These are phyloP conservation scores for Cyclotella cryptica DNA, from an alignment of 108 stramenopile species.

Conservation along the genomic window DNA sequence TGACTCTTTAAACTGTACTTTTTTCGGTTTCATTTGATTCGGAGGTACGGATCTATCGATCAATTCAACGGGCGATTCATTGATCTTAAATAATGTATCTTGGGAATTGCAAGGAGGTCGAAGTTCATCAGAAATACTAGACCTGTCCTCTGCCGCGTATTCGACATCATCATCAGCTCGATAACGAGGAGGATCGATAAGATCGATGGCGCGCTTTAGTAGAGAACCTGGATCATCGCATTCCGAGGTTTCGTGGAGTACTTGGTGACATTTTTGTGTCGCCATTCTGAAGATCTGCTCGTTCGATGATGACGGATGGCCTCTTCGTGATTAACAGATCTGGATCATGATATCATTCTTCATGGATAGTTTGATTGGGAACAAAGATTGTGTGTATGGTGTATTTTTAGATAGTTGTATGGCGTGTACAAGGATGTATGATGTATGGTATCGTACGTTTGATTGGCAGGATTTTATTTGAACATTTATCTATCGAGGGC, in stretches of 20 bases:
- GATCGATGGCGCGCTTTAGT: conserved; percentile 23
- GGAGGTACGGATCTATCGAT: too few relatives aligned
- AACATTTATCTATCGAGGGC: too few relatives aligned
- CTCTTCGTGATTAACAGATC: too few relatives aligned
- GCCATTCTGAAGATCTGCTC: neutral
- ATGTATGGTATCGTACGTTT: too few relatives aligned
- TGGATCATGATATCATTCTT: too few relatives aligned
- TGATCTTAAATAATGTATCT: too few relatives aligned
- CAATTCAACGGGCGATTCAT: neutral
- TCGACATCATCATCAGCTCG: neutral
- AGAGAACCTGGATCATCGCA: conserved; percentile 20
- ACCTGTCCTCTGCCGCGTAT: conserved; percentile 1
- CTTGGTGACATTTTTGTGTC: neutral
- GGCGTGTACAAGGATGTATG: too few relatives aligned
- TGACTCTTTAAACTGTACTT: conserved; percentile 34
- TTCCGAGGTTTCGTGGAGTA: neutral
- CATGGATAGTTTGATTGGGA: too few relatives aligned
- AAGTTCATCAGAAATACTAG: neutral
- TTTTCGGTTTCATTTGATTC: conserved; percentile 4
- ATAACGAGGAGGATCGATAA: conserved; percentile 37
- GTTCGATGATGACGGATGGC: too few relatives aligned
- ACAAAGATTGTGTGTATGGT: too few relatives aligned
- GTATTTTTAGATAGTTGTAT: too few relatives aligned
- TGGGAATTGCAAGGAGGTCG: neutral
- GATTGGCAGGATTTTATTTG: too few relatives aligned